Conservation (phyloP, 257 asterid species). For the Plantago major region DNA sequence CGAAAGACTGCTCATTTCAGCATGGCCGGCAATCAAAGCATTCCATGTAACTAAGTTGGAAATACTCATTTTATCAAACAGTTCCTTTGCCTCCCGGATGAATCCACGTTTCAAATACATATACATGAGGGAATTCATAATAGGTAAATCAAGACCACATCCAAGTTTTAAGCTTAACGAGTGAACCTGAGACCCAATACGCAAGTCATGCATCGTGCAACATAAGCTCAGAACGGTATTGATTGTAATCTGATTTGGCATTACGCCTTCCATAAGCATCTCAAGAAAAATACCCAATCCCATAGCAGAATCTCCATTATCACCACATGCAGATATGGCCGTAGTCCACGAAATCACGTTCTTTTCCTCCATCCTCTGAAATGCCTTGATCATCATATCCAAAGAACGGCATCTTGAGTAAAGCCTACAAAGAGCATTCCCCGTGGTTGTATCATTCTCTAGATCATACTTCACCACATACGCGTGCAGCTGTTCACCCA, state of each 20-base stretch:
- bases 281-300: conserved; percentile 59
- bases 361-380: conserved; percentile 53
- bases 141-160: conserved; percentile 41
- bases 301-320: conserved; percentile 59
- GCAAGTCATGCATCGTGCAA: conserved; percentile 55
- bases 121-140: conserved; percentile 70
- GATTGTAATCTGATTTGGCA: conserved; percentile 73
- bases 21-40: conserved; percentile 86
- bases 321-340: conserved; percentile 68
- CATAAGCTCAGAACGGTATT: conserved; percentile 69
- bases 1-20: conserved; percentile 51
- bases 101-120: conserved; percentile 67
- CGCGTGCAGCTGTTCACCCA: conserved; percentile 79
- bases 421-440: conserved; percentile 77
- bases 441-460: conserved; percentile 53
- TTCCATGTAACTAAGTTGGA: conserved; percentile 75
- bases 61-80: conserved; percentile 58
- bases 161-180: conserved; percentile 62
- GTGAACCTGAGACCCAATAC: conserved; percentile 71
- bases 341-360: conserved; percentile 88
- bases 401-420: conserved; percentile 59
- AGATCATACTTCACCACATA: conserved; percentile 52
- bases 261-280: conserved; percentile 57
- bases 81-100: conserved; percentile 56
- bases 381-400: conserved; percentile 55